Evolutionary conservation across 306 rosid genomes (phyloP).

Genomic region (Cucurbita maxima): DNA sequence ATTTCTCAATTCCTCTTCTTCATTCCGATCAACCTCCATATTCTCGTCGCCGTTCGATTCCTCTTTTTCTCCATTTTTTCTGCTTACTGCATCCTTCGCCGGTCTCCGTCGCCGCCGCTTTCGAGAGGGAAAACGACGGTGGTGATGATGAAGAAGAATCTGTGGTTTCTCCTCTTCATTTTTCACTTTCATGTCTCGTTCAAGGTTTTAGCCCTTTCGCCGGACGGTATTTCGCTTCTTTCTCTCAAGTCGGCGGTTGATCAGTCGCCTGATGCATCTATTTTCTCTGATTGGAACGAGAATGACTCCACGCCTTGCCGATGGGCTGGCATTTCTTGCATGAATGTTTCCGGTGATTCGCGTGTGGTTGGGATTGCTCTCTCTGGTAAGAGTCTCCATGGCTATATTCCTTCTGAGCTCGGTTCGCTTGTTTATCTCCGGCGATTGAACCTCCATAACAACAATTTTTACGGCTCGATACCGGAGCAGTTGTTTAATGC

Average conservation of each 20-base stretch:
- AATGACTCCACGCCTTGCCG: slow-evolving; percentile 50
- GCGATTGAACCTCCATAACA: slow-evolving; percentile 68
- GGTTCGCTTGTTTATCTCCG: slow-evolving; percentile 65
- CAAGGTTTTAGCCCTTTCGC: slow-evolving; percentile 31
- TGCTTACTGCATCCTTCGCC: neutral
- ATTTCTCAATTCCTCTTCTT: neutral
- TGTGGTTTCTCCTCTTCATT: neutral
- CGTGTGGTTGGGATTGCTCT: slow-evolving; percentile 70
- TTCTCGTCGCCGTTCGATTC: neutral
- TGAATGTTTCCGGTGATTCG: slow-evolving; percentile 52
- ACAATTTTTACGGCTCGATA: slow-evolving; percentile 54
- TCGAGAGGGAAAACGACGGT: neutral
- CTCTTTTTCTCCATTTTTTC: neutral
- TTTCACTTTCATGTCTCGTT: neutral
- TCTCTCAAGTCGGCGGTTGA: slow-evolving; percentile 86
- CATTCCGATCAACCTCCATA: neutral
- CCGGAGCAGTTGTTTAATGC: slow-evolving; percentile 86
- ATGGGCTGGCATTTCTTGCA: slow-evolving; percentile 83
- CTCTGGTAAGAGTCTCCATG: slow-evolving; percentile 62
- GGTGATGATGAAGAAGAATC: slow-evolving; percentile 3
- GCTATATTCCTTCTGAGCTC: slow-evolving; percentile 88
- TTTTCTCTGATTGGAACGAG: slow-evolving; percentile 71
- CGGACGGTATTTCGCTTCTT: slow-evolving; percentile 85
- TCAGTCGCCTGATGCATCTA: slow-evolving; percentile 14
- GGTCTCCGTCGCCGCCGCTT: neutral